Base-by-base conservation (phyloP, 1,139 yeast genomes). In the Candida glucosophila region DNA sequence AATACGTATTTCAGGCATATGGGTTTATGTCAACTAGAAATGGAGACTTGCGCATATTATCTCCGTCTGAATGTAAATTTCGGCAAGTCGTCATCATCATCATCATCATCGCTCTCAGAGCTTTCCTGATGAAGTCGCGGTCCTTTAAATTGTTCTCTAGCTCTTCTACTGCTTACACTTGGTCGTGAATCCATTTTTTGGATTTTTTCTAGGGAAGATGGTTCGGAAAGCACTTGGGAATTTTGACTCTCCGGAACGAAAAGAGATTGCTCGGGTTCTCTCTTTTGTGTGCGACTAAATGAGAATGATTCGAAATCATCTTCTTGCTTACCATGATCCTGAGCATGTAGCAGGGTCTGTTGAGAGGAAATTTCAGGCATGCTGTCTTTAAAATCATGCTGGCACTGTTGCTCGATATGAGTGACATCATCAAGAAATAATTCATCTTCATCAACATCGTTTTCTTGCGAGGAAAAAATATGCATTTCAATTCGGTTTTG, bases 1-100 rank as follows among this genome's bases (percentile, higher is more conserved):
- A 55, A 61, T 27, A 60, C 67, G 7, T 69, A 69, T 38, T 68
- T 69, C 38, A 51, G 73, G 29, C 47, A 45, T 17, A 43, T 69
- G 52, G 75, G 75, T 0, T 39, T 52, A 19, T 69, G 76, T 41
- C 71, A 72, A 2, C 39, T 62, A 9, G 31, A 32, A 16, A 29
- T 43, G 10, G 19, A 23, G 14, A 6, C 8, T 5, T 5, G 10
- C n/a, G n/a, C 8, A 23, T 14, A 9, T 17, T 17, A 27, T 11
- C 21, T 16, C 26, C 41, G 38, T 10, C 48, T 37, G 29, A 61
- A 61, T 12, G 62, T 54, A 43, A 62, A 62, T 29, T 42, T 47
- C n/a, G 65, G 63, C 28, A 55, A 55, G 24, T 50, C 58, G 24
- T 50, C 58, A 26, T 52, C 54, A 21, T 49, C 59, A 17, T 49